Conservation (phyloP, 768 basidiomycete genomes). For the Pleurotus eryngii region DNA sequence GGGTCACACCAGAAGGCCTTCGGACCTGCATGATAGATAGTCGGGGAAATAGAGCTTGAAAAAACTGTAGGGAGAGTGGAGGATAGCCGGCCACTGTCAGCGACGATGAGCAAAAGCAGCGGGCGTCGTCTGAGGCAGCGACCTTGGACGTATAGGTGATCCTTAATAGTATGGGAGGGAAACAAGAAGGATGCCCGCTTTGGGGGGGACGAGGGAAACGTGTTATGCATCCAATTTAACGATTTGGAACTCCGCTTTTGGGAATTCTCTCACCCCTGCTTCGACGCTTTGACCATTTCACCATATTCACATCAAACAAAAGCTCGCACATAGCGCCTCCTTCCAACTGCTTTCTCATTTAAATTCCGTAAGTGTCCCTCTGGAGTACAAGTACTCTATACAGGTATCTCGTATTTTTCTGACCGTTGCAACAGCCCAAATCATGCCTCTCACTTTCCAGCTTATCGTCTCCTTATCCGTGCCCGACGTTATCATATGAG, state of each 20-base stretch:
- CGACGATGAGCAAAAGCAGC: conserved; percentile 1
- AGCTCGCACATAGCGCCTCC: neutral
- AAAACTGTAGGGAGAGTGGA: conserved; percentile 21
- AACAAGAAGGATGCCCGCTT: conserved; percentile 8
- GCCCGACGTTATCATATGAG: neutral
- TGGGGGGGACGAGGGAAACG: neutral
- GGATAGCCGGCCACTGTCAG: conserved; percentile 2
- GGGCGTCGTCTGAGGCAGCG: conserved; percentile 2
- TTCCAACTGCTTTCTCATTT: neutral
- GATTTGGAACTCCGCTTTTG: neutral
- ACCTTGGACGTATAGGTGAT: conserved; percentile 5
- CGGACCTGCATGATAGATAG: conserved; percentile 43
- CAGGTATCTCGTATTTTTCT: neutral
- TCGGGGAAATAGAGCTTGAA: conserved; percentile 18
- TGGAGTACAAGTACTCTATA: neutral
- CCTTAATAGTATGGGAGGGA: conserved; percentile 9
- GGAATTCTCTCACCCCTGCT: conserved; percentile 4
- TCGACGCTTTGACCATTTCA: conserved; percentile 8
- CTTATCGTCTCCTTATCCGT: neutral
- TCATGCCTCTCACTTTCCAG: neutral
- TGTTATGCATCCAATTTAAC: conserved; percentile 5
- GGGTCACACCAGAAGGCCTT: conserved; percentile 47
- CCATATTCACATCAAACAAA: conserved; percentile 3
- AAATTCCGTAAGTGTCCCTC: neutral
- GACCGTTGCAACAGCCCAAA: neutral